A percentile compares a stretch with the other conserved stretches of the same genome.
These are phyloP conservation scores for Mycena indigotica DNA, from an alignment of 768 basidiomycete species.

Conservation along the genomic window DNA sequence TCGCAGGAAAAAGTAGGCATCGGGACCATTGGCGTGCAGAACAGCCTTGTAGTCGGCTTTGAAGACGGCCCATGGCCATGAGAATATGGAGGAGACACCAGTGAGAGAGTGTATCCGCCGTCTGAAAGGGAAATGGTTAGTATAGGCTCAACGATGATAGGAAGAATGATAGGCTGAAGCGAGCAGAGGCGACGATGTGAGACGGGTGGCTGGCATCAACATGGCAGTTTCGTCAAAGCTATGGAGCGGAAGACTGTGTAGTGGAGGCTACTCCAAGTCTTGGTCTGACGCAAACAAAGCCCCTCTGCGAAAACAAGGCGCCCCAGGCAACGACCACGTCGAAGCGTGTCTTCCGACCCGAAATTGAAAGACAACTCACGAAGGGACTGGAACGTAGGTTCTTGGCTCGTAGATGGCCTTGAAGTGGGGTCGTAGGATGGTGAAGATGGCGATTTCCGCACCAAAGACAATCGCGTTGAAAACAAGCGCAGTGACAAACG, in stretches of 20 bases:
- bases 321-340: neutral
- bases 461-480: constrained; percentile 79
- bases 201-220: too few species aligned
- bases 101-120: constrained; percentile 62
- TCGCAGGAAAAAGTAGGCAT: constrained; percentile 93
- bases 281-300: too few species aligned
- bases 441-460: constrained; percentile 73
- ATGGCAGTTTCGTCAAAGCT: too few species aligned
- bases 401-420: constrained; percentile 88
- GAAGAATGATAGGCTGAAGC: too few species aligned
- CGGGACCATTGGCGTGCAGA: constrained; percentile 73
- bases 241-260: too few species aligned
- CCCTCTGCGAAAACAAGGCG: neutral
- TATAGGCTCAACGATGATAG: too few species aligned
- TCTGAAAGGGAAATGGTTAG: constrained; percentile 33
- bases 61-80: constrained; percentile 71
- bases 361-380: constrained; percentile 34
- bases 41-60: constrained; percentile 64
- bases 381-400: constrained; percentile 58
- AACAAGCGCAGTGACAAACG: constrained; percentile 83
- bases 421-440: constrained; percentile 83
- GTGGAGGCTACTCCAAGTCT: too few species aligned
- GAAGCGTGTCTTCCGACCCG: neutral
- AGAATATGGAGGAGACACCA: constrained; percentile 38
- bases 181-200: too few species aligned